phyloP scores from a whole-genome alignment of 2,329 filamentous ascomycete species.

The Lasiodiplodia gonubiensis region DNA sequence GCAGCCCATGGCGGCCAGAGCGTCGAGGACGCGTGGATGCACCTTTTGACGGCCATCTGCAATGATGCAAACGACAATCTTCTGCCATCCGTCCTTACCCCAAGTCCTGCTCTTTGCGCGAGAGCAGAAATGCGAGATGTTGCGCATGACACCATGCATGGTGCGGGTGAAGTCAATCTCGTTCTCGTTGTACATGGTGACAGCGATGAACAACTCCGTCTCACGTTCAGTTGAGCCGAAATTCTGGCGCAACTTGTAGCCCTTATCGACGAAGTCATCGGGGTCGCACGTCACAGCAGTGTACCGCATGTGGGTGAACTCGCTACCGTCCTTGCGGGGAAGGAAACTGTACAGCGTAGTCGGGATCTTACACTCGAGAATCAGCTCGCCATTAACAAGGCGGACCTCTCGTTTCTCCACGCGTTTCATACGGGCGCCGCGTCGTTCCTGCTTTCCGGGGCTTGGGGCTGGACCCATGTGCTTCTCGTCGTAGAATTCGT shows the following conservation, averaged over 20 bases:
- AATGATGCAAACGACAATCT: slow-evolving; percentile 97
- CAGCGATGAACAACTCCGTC: slow-evolving; percentile 93
- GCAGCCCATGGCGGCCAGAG: slow-evolving; percentile 92
- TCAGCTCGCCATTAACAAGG: slow-evolving; percentile 95
- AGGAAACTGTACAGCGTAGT: slow-evolving; percentile 98
- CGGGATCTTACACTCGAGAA: slow-evolving; percentile 98
- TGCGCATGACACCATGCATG: slow-evolving; percentile 99
- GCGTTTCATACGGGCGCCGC: slow-evolving; percentile 84
- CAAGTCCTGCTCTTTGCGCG: slow-evolving; percentile 91
- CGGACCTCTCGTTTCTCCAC: slow-evolving; percentile 93
- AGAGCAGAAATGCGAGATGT: slow-evolving; percentile 95
- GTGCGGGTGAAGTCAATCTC: slow-evolving; percentile 96
- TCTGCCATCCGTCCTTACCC: slow-evolving; percentile 98
- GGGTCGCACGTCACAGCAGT: slow-evolving; percentile 98
- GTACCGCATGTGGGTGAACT: slow-evolving; percentile 99
- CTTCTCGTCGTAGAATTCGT: slow-evolving; percentile 61
- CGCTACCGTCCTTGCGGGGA: slow-evolving; percentile 86
- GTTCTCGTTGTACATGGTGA: slow-evolving; percentile 99
- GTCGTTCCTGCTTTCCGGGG: slow-evolving; percentile 81
- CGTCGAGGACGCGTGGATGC: slow-evolving; percentile 90
- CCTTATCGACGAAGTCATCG: slow-evolving; percentile 85
- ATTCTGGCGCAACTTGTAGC: slow-evolving; percentile 91
- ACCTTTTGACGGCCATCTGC: slow-evolving; percentile 94
- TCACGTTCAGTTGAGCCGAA: slow-evolving; percentile 83
- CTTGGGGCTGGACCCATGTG: slow-evolving; percentile 84